A percentile compares a stretch with the other conserved stretches of the same genome.
Conservation (phyloP, 1,284 basidiomycete species). For the Tilletia caries region DNA sequence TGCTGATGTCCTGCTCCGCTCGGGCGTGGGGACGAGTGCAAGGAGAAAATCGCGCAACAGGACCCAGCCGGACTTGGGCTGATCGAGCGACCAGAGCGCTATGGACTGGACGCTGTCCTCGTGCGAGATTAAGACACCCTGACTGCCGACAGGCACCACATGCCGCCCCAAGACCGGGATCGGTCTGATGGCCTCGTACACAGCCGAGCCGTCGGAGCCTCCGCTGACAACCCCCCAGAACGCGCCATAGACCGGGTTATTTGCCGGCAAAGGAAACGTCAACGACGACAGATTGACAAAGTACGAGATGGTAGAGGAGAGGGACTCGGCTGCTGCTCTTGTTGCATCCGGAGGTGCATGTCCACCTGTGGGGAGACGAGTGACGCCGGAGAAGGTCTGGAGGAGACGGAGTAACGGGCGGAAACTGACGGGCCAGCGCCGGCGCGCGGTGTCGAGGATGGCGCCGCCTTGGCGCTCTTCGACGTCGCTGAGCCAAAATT, state of each 20-base stretch:
- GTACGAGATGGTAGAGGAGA: conserved; percentile 54
- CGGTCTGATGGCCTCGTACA: conserved; percentile 67
- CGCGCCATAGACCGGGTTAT: conserved; percentile 60
- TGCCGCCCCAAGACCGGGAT: conserved; percentile 70
- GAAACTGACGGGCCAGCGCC: conserved; percentile 75
- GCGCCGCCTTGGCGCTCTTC: conserved; percentile 61
- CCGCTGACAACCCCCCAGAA: conserved; percentile 66
- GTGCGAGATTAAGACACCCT: conserved; percentile 65
- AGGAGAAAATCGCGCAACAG: conserved; percentile 69
- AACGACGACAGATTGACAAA: conserved; percentile 70
- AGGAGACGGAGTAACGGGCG: conserved; percentile 70
- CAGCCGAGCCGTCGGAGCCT: conserved; percentile 60
- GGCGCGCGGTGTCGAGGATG: conserved; percentile 72
- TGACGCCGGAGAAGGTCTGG: conserved; percentile 66
- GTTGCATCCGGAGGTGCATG: not conserved
- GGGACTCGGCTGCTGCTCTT: not conserved
- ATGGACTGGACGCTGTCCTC: conserved; percentile 68
- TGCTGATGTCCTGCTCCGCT: not conserved
- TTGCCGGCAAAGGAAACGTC: conserved; percentile 67
- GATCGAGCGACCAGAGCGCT: conserved; percentile 73
- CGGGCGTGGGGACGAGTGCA: not conserved
- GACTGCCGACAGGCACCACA: conserved; percentile 66
- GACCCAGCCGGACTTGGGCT: conserved; percentile 71
- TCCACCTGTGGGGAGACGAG: not conserved
- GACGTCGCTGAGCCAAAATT: conserved; percentile 74